phyloP scores from a whole-genome alignment of 257 asterid genomes.

The Fraxinus cuspidata region DNA sequence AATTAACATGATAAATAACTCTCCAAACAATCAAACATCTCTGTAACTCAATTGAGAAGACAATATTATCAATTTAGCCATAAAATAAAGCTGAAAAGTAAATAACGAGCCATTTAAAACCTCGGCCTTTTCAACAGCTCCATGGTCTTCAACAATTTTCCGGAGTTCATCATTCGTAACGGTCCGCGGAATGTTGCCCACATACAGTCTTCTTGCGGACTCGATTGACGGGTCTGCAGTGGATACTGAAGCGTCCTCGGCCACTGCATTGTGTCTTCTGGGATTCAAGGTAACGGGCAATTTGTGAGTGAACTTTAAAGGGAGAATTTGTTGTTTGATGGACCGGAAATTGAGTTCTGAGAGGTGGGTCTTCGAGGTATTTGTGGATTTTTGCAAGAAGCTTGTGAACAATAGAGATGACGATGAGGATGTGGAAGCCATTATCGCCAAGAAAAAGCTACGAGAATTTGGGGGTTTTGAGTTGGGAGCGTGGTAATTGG shows the following conservation, averaged over 20 bases:
- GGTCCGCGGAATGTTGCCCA: slow-evolving; percentile 83
- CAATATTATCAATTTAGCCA: neutral
- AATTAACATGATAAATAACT: neutral
- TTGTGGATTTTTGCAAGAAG: slow-evolving; percentile 44
- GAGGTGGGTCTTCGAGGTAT: slow-evolving; percentile 32
- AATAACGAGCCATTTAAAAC: slow-evolving; percentile 28
- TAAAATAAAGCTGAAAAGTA: neutral
- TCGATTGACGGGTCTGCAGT: slow-evolving; percentile 64
- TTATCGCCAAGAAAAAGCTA: slow-evolving; percentile 16
- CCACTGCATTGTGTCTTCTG: slow-evolving; percentile 50
- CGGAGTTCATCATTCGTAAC: slow-evolving; percentile 71
- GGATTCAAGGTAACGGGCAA: slow-evolving; percentile 1
- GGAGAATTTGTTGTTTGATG: slow-evolving; percentile 30
- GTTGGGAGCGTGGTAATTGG: neutral
- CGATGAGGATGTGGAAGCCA: slow-evolving; percentile 54
- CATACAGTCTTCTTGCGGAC: slow-evolving; percentile 66
- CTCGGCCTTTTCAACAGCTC: slow-evolving; percentile 86
- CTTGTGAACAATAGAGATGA: slow-evolving; percentile 48
- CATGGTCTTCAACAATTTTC: slow-evolving; percentile 75
- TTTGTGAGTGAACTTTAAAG: slow-evolving; percentile 33
- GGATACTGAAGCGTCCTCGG: slow-evolving; percentile 54
- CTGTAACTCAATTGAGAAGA: neutral
- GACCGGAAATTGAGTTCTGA: slow-evolving; percentile 32
- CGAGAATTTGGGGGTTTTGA: neutral
- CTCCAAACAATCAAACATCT: neutral